Evolutionary conservation across 495 filamentous ascomycete genomes (phyloP).

Genomic region (Pyrenula aspistea): DNA sequence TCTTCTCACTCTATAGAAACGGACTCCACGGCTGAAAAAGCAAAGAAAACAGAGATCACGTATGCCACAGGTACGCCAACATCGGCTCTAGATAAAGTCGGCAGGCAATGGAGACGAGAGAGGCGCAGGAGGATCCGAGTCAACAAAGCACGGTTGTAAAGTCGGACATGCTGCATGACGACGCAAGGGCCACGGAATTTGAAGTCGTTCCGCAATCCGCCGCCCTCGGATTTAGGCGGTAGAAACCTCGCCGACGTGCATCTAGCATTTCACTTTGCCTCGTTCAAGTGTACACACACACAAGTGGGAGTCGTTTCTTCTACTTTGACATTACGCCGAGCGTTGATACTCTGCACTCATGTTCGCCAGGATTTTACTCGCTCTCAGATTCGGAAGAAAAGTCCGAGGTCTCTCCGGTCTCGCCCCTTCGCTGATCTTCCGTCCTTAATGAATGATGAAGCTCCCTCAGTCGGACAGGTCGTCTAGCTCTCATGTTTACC

Average conservation of each 20-base stretch:
- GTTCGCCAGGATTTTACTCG: background rate
- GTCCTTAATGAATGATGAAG: background rate
- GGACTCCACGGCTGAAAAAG: too few species aligned
- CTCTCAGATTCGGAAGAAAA: background rate
- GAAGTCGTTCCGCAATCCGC: background rate
- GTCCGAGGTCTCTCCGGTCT: background rate
- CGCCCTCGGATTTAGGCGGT: background rate
- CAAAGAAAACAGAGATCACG: too few species aligned
- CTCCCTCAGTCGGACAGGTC: background rate
- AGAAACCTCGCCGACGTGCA: background rate
- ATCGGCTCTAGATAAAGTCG: too few species aligned
- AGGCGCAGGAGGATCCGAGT: too few species aligned
- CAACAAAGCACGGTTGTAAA: background rate
- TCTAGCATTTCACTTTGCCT: too few species aligned
- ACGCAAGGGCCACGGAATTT: background rate
- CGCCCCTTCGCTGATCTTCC: background rate
- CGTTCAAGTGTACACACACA: too few species aligned
- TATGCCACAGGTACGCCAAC: too few species aligned
- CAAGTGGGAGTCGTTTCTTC: too few species aligned
- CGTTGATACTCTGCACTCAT: background rate
- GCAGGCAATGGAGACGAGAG: too few species aligned
- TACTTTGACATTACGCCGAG: too few species aligned
- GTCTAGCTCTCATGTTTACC: background rate
- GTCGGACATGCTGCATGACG: background rate
- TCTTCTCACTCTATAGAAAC: too few species aligned